A percentile compares a stretch with the other conserved stretches of the same genome.
Conservation (phyloP, 352 stramenopile genomes). For the Phytophthora crassamura region DNA sequence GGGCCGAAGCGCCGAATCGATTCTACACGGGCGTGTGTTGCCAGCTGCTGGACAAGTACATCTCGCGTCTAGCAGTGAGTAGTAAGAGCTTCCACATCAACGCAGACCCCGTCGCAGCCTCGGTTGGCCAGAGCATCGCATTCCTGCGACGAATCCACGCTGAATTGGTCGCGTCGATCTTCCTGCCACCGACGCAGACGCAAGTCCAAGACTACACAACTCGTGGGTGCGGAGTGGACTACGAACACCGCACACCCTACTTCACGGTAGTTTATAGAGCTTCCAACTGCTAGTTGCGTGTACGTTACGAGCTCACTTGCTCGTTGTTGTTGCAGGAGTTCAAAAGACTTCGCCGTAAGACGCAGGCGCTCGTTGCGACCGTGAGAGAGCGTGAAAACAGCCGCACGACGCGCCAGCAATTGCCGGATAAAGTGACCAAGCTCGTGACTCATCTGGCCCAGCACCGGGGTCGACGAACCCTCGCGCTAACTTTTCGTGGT, state of each 20-base stretch:
- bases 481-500: slow-evolving; percentile 52
- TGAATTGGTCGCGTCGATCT: slow-evolving; percentile 63
- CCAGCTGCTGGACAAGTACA: slow-evolving; percentile 74
- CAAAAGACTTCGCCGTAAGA: slow-evolving; percentile 59
- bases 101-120: slow-evolving; percentile 11
- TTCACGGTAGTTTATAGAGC: slow-evolving; percentile 45
- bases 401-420: slow-evolving; percentile 44
- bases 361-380: slow-evolving; percentile 54
- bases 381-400: slow-evolving; percentile 61
- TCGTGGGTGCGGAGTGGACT: slow-evolving; percentile 23
- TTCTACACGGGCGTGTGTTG: slow-evolving; percentile 80
- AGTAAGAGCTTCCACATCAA: slow-evolving; percentile 18
- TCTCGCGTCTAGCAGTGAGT: slow-evolving; percentile 33
- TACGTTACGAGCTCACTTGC: neutral
- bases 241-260: slow-evolving; percentile 57
- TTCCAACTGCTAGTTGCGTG: no score
- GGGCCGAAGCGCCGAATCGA: slow-evolving; percentile 73
- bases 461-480: slow-evolving; percentile 23
- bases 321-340: slow-evolving; percentile 51
- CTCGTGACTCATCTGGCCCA: slow-evolving; percentile 33
- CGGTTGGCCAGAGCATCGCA: slow-evolving; percentile 43
- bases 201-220: slow-evolving; percentile 24
- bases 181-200: slow-evolving; percentile 39
- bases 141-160: slow-evolving; percentile 63
- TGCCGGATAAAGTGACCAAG: slow-evolving; percentile 54